Base-by-base conservation (phyloP, 176 grass and related monocot species). In the Bothriochloa decipiens region DNA sequence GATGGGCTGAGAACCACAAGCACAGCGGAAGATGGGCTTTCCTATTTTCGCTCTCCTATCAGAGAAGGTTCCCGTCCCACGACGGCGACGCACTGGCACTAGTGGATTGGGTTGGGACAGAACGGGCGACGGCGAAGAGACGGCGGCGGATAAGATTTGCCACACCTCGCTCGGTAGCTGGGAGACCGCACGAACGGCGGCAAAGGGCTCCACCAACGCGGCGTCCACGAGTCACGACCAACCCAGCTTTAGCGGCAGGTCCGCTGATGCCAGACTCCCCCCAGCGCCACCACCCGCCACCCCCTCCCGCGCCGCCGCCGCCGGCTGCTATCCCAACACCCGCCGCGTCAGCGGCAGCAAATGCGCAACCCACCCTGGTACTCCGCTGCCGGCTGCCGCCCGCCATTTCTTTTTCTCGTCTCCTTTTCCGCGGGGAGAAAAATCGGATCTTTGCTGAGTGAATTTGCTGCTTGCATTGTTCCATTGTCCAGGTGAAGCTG, bases 241-340 rank as follows among this genome's bases (percentile, higher is more conserved):
- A 5, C 47, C 47, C 12, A 50, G 16, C 50, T 47, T 64, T 39
- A 47, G 72, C 72, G 49, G 86, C 70, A 45, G 76, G 60, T 63
- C 61, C 61, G 61, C 49, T 40, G 50, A 90, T 90, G 88, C 83
- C 88, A 79, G 88, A 82, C 10, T n/a, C 66, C 72, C 37, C 37
- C 20, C 73, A 82, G 40, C 52, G 26, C 78, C 43, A 73, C 7
- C 35, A 67, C 3, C 43, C 29, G 25, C 81, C 68, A 64, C 29
- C 76, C 13, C 77, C 76, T 25, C 78, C 65, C 4, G 39, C 40
- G 18, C 42, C 86, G n/a, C 77, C 69, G 16, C 49, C 50, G 17
- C 4, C 50, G 1, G 32, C 68, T 36, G 32, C 46, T 46, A n/a
- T n/a, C n/a, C n/a, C 26, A 73, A 35, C 20, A 1, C 72, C 25